Percentiles rank a stretch among this genome's conserved stretches.
phyloP scores from a whole-genome alignment of 257 asterid species.

The Ehretia macrophylla region DNA sequence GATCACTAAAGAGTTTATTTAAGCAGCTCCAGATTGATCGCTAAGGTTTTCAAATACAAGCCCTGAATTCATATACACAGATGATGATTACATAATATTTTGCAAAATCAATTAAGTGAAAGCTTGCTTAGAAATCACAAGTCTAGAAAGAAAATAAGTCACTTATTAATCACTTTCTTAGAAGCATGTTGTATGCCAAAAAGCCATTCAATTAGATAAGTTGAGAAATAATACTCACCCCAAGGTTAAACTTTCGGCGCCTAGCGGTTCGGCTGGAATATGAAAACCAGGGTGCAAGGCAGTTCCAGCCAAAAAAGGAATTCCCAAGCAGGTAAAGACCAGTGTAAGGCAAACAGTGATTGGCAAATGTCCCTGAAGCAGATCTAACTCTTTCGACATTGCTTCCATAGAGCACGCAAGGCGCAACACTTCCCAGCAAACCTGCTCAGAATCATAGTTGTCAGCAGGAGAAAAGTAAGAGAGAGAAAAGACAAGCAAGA shows the following conservation, averaged over 20 bases:
- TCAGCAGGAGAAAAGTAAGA: constrained; percentile 1
- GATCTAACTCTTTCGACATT: constrained; percentile 81
- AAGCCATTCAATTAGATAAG: too few species aligned
- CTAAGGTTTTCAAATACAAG: too few species aligned
- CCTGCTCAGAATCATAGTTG: constrained; percentile 43
- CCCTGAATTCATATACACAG: too few species aligned
- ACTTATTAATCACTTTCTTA: too few species aligned
- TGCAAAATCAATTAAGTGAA: too few species aligned
- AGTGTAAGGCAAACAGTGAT: constrained; percentile 87
- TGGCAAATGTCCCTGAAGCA: constrained; percentile 57
- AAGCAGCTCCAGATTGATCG: too few species aligned
- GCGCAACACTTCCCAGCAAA: constrained; percentile 75
- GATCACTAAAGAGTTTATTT: too few species aligned
- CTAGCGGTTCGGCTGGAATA: constrained; percentile 78
- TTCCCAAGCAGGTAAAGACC: constrained; percentile 76
- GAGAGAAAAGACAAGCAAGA: background rate
- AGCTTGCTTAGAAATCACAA: too few species aligned
- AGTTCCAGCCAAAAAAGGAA: constrained; percentile 66
- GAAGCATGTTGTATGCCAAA: too few species aligned
- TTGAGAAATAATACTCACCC: constrained; percentile 42
- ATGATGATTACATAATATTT: too few species aligned
- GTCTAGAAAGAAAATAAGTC: too few species aligned
- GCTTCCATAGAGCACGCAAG: constrained; percentile 91
- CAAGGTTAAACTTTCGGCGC: constrained; percentile 77
- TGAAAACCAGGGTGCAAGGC: constrained; percentile 86